These are phyloP conservation scores for Pisolithus tinctorius DNA, from an alignment of 768 basidiomycete species.

Conservation along the genomic window DNA sequence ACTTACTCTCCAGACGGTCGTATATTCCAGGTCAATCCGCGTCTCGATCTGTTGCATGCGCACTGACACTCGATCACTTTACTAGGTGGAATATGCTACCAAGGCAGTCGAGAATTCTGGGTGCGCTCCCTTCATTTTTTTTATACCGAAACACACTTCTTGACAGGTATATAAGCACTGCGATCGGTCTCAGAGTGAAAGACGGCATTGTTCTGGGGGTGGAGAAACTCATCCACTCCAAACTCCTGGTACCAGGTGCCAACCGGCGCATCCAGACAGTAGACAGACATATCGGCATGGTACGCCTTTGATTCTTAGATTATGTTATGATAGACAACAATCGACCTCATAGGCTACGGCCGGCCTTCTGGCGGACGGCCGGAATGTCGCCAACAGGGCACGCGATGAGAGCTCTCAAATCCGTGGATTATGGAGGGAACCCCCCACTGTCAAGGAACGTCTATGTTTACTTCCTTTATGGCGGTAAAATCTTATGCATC, in stretches of 20 bases:
- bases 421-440: constrained; percentile 65
- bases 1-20: constrained; percentile 97
- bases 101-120: constrained; percentile 99
- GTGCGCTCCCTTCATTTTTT: constrained; percentile 34
- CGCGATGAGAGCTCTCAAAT: constrained; percentile 75
- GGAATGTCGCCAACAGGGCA: constrained; percentile 79
- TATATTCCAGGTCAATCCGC: constrained; percentile 90
- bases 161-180: constrained; percentile 52
- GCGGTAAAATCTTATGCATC: not conserved
- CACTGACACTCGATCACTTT: constrained; percentile 1
- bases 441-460: constrained; percentile 73
- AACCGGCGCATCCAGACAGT: constrained; percentile 92
- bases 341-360: constrained; percentile 67
- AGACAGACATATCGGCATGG: constrained; percentile 91
- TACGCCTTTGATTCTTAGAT: constrained; percentile 26
- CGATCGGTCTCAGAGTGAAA: constrained; percentile 92
- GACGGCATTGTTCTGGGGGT: constrained; percentile 93
- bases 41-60: not conserved
- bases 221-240: constrained; percentile 96
- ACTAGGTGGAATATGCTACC: constrained; percentile 92
- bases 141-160: not conserved
- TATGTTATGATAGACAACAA: not conserved
- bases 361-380: constrained; percentile 89
- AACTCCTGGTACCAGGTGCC: constrained; percentile 86
- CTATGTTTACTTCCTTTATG: not conserved